Evolutionary conservation across 805 yeast species (phyloP), one percentile per base, ranked within the genome.

Genomic region (Candida multigemmis): DNA sequence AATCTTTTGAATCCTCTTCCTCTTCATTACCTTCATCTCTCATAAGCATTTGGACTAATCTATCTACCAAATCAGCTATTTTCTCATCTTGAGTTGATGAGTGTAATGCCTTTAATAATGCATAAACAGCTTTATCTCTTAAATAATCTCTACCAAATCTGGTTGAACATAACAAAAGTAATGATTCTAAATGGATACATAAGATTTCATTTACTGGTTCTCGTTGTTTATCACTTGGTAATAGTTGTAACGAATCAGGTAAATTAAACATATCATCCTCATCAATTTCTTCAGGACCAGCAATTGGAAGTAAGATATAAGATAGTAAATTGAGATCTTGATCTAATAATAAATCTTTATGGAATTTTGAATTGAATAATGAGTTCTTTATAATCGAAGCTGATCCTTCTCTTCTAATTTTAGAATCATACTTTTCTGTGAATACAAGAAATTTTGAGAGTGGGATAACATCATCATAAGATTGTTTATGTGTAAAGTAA

Each of bases 351-450:
- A 89, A 58, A 14, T 47, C 50, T 40, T 55, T 54, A 47, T 89
- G 97, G 19, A 71, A 53, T 21, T 74, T 71, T 2, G 82, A 62
- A 46, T 87, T 95, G 44, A 89, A 89, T 26, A 89, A 58, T 0
- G 89, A 71, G 53, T 89, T 89, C 50, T 91, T 89, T 40, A 91
- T 82, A 2, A 96, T 81, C 4, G 94, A 80, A 2, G 94, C 93
- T 20, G 84, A 87, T 45, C 95, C 96, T 48, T 81, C 87, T 54
- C 97, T 71, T 57, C 97, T 75, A 14, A 74, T 72, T 42, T 73
- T 74, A 9, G 83, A 65, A 44, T 80, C 87, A 38, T 76, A 80
- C 43, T 76, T 73, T 46, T 83, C 87, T 4, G 96, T 80, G 55
- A 85, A 86, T 0, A 76, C 91, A 33, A 83, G 60, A 15, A 86